Evolutionary conservation across 257 asterid genomes (phyloP), one percentile per base, ranked within the genome.

Genomic region (Solanum boliviense): DNA sequence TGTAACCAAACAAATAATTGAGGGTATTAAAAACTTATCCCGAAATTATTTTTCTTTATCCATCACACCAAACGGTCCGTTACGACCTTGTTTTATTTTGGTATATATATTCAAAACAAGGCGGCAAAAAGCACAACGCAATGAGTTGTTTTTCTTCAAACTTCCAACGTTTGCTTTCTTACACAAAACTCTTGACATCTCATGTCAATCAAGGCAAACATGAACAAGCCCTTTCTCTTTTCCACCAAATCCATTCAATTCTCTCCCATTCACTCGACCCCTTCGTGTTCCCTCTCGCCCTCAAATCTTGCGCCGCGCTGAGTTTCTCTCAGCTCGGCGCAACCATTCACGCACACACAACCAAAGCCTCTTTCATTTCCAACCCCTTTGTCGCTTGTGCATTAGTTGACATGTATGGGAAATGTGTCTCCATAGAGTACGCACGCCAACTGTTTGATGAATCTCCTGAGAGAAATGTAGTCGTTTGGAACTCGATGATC

Each of bases 401-500:
- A 36, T 92, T 92, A 9, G 88, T 92, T 0, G 92, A 86, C 34
- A 87, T 92, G 93, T 91, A 92, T 2, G 93, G 94, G 0, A 92
- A 92, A 83, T 91, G 94, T 15, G 62, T 89, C 36, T 91, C 93
- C 5, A 12, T 91, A 68, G 41, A 35, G 16, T 27, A 78, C 0
- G 94, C 94, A 8, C 94, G 91, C 76, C 90, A 86, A 70, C 86
- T 90, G 89, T 92, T 92, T 31, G 93, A 91, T 41, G 93, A 90
- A 89, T 86, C 73, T 73, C 88, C 93, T 0, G 87, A 85, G 6
- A 88, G 93, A 86, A 92, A 92, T 31, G 91, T 84, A 0, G 94
- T 92, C 0, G 92, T 92, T 74, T 92, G 94, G 93, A 92, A 91
- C 73, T 88, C 93, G 0, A 91, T 92, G 91, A 91, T 92, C 67